Evolutionary conservation across 805 yeast genomes (phyloP), one percentile per base, ranked within the genome.

Genomic region (Teunomyces aglyptinius): DNA sequence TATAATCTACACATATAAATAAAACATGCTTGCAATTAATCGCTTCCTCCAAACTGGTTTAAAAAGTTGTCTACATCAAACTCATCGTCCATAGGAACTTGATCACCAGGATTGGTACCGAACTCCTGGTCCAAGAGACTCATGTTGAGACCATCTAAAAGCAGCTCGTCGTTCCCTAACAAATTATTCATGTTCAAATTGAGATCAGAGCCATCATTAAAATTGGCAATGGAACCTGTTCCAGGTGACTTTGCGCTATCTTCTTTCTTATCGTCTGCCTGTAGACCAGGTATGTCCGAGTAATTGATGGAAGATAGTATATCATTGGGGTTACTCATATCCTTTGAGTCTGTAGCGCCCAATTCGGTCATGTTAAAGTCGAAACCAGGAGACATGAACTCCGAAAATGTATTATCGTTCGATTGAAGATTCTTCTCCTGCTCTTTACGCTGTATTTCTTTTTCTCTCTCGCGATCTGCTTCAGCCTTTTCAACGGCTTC

Each of bases 51-150:
- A 53, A 71, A 71, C 51, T 72, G 76, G 50, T 69, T 70, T 48
- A 72, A 63, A 48, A 72, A 72, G 51, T 63, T 69, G 43, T 72
- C 77, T 31, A 72, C 77, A 49, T 72, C 76, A 54, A 72, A 72
- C 44, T 71, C 76, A 46, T 70, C 76, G 28, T 68, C 73, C 16
- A 49, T 54, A n/a, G 50, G 52, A 12, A 51, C 49, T 13, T 54
- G 57, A 11, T 47, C 55, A 11, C 55, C 60, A 18, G 52, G 55
- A n/a, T 44, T 47, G n/a, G 34, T 19, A 24, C 44, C 53, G 24
- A 52, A 58, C 6, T 64, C 69, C 42, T 60, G 66, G 41, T 68
- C 73, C 29, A 71, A 54, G 44, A 72, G 52, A 45, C 65, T 63
- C 74, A 70, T 70, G 48, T 71, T 69, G 36, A 72, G 55, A 5